phyloP scores from a whole-genome alignment of 352 stramenopile species.

The Phytophthora crassamura region DNA sequence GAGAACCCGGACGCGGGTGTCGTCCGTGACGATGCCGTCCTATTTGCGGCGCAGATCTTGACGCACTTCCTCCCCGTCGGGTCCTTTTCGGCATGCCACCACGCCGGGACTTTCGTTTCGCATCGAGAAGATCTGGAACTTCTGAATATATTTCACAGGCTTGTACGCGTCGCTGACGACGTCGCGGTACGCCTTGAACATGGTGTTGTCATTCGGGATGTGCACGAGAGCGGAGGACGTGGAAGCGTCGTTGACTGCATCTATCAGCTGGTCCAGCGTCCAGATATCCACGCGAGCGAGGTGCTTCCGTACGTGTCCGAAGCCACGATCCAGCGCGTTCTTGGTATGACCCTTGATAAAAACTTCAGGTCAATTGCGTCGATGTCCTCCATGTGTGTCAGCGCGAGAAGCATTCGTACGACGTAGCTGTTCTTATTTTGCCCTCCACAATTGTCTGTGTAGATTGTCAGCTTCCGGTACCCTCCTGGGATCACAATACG shows the following conservation, averaged over 20 bases:
- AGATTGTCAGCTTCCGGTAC: slow-evolving; percentile 4
- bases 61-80: not conserved
- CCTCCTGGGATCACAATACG: not conserved
- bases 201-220: not conserved
- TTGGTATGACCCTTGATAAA: too few relatives aligned
- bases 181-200: slow-evolving; percentile 6
- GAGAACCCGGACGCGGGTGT: not conserved
- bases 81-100: not conserved
- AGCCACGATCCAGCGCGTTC: too few relatives aligned
- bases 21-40: not conserved
- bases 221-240: slow-evolving; percentile 1
- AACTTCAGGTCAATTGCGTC: too few relatives aligned
- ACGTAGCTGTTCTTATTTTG: slow-evolving; percentile 24
- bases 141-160: not conserved
- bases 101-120: not conserved
- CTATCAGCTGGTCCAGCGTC: too few relatives aligned
- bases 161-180: slow-evolving; percentile 6
- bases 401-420: too few relatives aligned
- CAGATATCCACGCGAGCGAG: too few relatives aligned
- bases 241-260: too few relatives aligned
- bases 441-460: slow-evolving; percentile 18
- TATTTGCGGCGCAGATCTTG: slow-evolving; percentile 5
- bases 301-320: too few relatives aligned
- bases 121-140: slow-evolving; percentile 12
- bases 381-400: too few relatives aligned